Evolutionary conservation across 495 filamentous ascomycete species (phyloP).

Genomic region (Daldinia caldariorum): DNA sequence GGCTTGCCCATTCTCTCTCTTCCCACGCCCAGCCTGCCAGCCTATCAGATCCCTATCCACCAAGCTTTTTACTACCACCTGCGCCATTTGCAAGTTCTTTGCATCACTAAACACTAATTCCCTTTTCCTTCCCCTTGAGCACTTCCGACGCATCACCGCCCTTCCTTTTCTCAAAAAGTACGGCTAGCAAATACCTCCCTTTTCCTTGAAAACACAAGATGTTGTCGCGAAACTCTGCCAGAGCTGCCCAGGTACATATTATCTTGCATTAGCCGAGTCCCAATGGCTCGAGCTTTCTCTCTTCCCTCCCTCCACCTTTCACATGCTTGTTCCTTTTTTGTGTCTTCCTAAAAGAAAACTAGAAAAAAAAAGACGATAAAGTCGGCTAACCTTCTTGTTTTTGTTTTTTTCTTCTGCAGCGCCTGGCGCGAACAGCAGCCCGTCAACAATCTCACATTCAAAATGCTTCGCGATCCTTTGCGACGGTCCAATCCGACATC

Average conservation of each 20-base stretch:
- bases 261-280: conserved; percentile 14
- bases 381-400: conserved; percentile 17
- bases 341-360: background rate
- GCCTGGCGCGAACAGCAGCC: conserved; percentile 65
- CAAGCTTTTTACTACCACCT: conserved; percentile 37
- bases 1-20: conserved; percentile 31
- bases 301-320: conserved; percentile 26
- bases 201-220: conserved; percentile 48
- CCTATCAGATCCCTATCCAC: conserved; percentile 32
- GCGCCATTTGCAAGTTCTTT: conserved; percentile 47
- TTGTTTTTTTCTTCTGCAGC: conserved; percentile 56
- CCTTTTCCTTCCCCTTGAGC: conserved; percentile 19
- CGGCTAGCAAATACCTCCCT: conserved; percentile 15
- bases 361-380: background rate
- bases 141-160: conserved; percentile 28
- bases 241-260: conserved; percentile 58
- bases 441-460: conserved; percentile 58
- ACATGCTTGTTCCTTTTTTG: conserved; percentile 43
- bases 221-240: conserved; percentile 68
- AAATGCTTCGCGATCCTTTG: conserved; percentile 62
- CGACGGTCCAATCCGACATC: conserved; percentile 85
- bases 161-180: conserved; percentile 11
- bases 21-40: conserved; percentile 10
- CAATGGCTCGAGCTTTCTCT: conserved; percentile 41
- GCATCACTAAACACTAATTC: conserved; percentile 31